Conservation (phyloP, 257 asterid genomes). For the Solanum chiquidenum region DNA sequence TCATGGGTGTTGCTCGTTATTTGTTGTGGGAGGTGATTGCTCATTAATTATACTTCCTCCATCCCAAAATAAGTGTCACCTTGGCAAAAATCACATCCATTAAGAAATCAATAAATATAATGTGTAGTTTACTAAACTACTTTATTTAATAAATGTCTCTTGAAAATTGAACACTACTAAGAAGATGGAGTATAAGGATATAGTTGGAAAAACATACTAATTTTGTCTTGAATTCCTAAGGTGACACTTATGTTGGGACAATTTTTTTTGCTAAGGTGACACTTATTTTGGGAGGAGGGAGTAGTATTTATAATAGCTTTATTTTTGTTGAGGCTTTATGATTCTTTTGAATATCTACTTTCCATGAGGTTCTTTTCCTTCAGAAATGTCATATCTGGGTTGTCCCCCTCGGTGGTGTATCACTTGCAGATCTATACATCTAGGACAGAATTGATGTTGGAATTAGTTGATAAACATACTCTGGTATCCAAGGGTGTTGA, state of each 20-base stretch:
- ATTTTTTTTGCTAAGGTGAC: not conserved
- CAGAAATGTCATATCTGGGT: not conserved
- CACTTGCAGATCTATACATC: not conserved
- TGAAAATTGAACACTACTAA: not conserved
- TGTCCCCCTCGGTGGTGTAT: not conserved
- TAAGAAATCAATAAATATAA: not conserved
- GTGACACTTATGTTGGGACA: not conserved
- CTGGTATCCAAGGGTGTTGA: not conserved
- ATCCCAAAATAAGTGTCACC: not conserved
- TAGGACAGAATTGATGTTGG: not conserved
- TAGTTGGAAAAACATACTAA: not conserved
- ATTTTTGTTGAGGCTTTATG: not conserved
- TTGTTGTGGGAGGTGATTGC: not conserved
- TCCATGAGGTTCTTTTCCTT: not conserved
- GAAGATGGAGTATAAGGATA: not conserved
- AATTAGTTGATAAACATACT: not conserved
- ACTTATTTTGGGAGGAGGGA: not conserved
- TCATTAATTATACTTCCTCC: not conserved
- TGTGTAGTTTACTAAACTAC: not conserved
- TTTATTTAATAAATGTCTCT: not conserved
- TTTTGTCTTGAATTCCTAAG: not conserved
- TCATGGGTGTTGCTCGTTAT: not conserved
- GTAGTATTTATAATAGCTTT: not conserved
- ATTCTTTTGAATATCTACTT: not conserved
- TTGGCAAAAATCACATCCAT: not conserved